Base-by-base conservation (phyloP, 305 asterid species). In the Petunia hybrid region DNA sequence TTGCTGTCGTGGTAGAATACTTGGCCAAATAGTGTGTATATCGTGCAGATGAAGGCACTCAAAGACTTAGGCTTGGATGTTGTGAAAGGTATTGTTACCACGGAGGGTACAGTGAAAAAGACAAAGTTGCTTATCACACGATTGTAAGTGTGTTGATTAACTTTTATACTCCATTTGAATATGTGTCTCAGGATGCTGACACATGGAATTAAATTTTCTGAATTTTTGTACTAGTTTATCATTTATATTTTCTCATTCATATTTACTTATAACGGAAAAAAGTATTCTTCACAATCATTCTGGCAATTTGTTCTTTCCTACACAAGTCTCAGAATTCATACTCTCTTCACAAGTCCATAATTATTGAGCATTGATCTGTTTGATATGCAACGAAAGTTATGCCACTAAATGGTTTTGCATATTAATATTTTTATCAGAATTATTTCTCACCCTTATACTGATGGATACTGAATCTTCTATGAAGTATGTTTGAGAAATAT, bases 51-150 rank as follows among this genome's bases (percentile, higher is more conserved):
- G 97, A 92, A 93, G 88, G 89, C 99, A 61, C 98, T 96, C 41
- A 96, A 90, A 83, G 98, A 96, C 86, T 89, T 96, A 62, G 99
- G 98, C 77, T 85, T 96, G 94, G 97, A 93, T 90, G 99, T 96
- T 69, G 80, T 82, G 66, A 94, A 96, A 87, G 99, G 98, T 84
- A 91, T 92, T 68, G 99, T 96, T 46, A 87, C 90, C 74, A 96
- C 98, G 42, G 95, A 94, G 84, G 91, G 84, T 86, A 84, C 97
- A 8, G 93, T 94, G 90, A 91, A 67, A 69, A 89, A 93, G 84
- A 96, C 99, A 42, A 94, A 90, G 63, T 87, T 96, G 85, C 89
- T 87, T 81, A 96, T 94, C 74, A 91, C 98, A 14, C 87, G 87
- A 85, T 82, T 84, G 98, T 94, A 87, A 92, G 98, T 69, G 73